Evolutionary conservation across 1,139 yeast species (phyloP).

Genomic region (Hyphopichia wangnamkhiaoensis): DNA sequence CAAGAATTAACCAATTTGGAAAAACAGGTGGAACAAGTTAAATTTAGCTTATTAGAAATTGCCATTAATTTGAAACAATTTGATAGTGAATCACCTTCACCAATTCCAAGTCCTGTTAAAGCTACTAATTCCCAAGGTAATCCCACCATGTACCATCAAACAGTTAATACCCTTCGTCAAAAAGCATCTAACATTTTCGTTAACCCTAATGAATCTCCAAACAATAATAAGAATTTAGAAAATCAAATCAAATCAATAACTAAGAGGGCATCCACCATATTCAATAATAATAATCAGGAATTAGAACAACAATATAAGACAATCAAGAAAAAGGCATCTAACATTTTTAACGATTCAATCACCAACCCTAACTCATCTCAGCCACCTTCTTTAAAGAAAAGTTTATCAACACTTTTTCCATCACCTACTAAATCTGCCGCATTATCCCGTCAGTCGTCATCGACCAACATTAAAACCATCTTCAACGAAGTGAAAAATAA

Average conservation of each 20-base stretch:
- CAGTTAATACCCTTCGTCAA: conserved; percentile 4
- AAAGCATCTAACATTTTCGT: conserved; percentile 10
- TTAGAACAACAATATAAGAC: conserved; percentile 8
- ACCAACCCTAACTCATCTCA: conserved; percentile 2
- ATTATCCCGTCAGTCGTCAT: neutral
- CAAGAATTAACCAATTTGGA: conserved; percentile 25
- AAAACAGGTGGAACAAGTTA: conserved; percentile 20
- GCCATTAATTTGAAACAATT: conserved; percentile 17
- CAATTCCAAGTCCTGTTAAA: no score
- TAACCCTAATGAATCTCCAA: conserved; percentile 5
- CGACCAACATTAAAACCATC: conserved; percentile 6
- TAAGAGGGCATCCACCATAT: conserved; percentile 3
- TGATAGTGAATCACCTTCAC: no score
- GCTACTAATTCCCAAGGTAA: conserved; percentile 9
- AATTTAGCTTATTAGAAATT: conserved; percentile 31
- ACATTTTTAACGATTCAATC: conserved; percentile 13
- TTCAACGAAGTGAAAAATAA: conserved; percentile 15
- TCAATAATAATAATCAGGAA: conserved; percentile 2
- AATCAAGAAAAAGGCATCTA: conserved; percentile 24
- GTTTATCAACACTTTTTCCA: neutral
- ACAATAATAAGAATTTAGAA: conserved; percentile 5
- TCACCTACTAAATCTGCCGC: conserved; percentile 1
- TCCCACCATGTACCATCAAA: conserved; percentile 11
- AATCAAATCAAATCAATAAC: conserved; percentile 12
- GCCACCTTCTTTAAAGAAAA: neutral